Base-by-base conservation (phyloP, 2,329 filamentous ascomycete genomes). In the Aspergillus sclerotialis region DNA sequence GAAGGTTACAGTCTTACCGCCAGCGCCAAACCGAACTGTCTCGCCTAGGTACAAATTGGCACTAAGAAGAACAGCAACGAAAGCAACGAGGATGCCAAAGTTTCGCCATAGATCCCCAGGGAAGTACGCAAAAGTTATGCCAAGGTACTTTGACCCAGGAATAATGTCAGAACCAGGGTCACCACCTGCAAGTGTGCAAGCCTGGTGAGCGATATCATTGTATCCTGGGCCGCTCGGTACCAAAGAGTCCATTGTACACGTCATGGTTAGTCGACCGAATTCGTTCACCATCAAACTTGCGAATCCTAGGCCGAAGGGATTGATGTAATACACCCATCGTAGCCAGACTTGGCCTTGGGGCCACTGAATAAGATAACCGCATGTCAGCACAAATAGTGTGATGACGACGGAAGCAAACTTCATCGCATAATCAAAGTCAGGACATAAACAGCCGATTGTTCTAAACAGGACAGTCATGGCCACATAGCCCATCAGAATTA, bases 211-310 rank as follows among this genome's bases (percentile, higher is more conserved):
- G 50, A 88, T 78, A 40, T 89, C 72, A 38, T 64, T 68, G 48
- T 94, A 93, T 1, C 72, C 75, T 1, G 75, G 68, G 0, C 86
- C 87, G 3, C 68, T 74, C 0, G 87, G 87, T 13, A 94, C 70
- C 4, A 94, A 64, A 0, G 78, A 84, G 28, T 74, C 70, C 2
- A 68, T 67, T 0, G 75, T 76, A 51, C 88, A 94, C 0, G 73
- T 78, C 55, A 94, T 67, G 17, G 80, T 70, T 27, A 84, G 68
- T 8, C 75, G 64, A 23, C 72, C 70, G 50, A 94, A 94, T 53
- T 94, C 88, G 50, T 94, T 94, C 49, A 84, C 77, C 84, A 94
- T 92, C 61, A 94, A 61, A 2, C 78, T 69, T 8, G 80, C 75
- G 53, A 94, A 93, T 0, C 79, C 76, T 2, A 92, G 70, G 29